Percentiles rank a stretch among this genome's conserved stretches.
These are phyloP conservation scores for Penicillium silybi DNA, from an alignment of 495 filamentous ascomycete species.

Conservation along the genomic window DNA sequence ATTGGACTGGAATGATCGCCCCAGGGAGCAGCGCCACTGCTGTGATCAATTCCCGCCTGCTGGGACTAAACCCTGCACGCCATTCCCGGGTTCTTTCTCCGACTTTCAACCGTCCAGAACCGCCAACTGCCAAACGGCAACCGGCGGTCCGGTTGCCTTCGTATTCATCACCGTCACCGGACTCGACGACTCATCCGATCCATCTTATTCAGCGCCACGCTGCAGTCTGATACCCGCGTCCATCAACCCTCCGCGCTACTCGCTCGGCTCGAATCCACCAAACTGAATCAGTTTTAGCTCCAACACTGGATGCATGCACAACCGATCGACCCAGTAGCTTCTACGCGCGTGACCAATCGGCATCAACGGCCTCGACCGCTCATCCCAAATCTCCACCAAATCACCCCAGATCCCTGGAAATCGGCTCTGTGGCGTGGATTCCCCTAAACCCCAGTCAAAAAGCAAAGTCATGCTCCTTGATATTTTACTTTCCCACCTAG, in stretches of 20 bases:
- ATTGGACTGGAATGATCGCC: slow-evolving; percentile 4
- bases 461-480: slow-evolving; percentile 3
- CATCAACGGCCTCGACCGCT: background rate
- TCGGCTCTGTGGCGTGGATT: background rate
- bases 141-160: background rate
- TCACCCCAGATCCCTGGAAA: background rate
- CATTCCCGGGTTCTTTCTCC: slow-evolving; percentile 1
- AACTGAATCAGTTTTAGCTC: slow-evolving; percentile 2
- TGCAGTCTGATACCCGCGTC: background rate
- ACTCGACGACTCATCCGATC: too few relatives aligned
- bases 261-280: background rate
- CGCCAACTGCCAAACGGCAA: background rate
- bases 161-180: background rate
- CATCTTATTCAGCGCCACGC: background rate
- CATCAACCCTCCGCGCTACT: background rate
- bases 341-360: slow-evolving; percentile 6
- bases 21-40: slow-evolving; percentile 26
- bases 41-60: slow-evolving; percentile 10
- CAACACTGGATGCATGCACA: slow-evolving; percentile 3
- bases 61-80: slow-evolving; percentile 31
- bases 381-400: background rate
- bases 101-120: background rate
- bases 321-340: slow-evolving; percentile 7
- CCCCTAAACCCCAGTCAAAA: background rate
- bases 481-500: background rate